Evolutionary conservation across 176 grass and related monocot genomes (phyloP).

Genomic region (Juncus effusus): DNA sequence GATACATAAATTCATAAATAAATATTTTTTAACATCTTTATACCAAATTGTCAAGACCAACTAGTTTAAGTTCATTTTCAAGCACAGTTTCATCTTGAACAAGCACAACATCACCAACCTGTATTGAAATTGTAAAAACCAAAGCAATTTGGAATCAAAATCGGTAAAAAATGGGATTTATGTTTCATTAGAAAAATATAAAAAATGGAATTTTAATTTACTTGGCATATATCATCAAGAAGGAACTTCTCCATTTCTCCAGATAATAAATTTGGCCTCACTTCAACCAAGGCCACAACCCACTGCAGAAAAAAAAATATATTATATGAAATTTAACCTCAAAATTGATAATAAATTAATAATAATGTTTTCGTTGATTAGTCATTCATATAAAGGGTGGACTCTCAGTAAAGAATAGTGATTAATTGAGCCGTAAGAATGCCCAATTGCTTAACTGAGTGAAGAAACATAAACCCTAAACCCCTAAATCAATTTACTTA

Average conservation of each 20-base stretch:
- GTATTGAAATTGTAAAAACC: conserved; percentile 34
- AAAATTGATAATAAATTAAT: no score
- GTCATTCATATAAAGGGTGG: no score
- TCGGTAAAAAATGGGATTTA: no score
- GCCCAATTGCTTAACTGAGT: no score
- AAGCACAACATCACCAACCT: conserved; percentile 97
- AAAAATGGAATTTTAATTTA: conserved; percentile 12
- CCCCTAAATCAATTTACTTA: no score
- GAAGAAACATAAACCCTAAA: no score
- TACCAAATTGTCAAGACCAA: conserved; percentile 73
- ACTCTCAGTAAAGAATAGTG: no score
- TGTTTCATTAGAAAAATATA: no score
- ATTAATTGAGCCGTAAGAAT: no score
- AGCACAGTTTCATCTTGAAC: conserved; percentile 80
- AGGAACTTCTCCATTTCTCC: conserved; percentile 84
- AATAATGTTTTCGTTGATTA: no score
- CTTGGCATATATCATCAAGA: conserved; percentile 89
- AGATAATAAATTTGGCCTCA: conserved; percentile 76
- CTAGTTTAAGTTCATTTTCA: conserved; percentile 64
- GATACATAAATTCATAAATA: conserved; percentile 1
- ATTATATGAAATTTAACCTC: conserved; percentile 1
- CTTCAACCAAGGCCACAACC: conserved; percentile 74
- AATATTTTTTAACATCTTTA: conserved; percentile 5
- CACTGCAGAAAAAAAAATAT: conserved; percentile 45
- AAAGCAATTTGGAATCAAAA: neutral